Base-by-base conservation (phyloP, 495 filamentous ascomycete genomes). In the Bathelium albidoporum region DNA sequence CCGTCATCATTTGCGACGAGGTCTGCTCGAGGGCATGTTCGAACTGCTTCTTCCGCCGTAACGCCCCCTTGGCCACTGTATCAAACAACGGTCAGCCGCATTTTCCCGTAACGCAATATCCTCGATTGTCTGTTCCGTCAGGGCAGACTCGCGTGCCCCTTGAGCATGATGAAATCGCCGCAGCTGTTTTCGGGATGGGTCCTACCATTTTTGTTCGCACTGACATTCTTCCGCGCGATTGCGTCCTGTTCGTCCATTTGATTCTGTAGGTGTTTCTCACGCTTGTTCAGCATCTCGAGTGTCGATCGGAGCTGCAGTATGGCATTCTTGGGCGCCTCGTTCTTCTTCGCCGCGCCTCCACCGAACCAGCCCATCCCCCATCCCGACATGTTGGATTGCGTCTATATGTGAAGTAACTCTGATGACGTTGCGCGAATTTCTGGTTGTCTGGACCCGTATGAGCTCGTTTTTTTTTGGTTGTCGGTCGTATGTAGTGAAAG, bases 241-340 rank as follows among this genome's bases (percentile, higher is more conserved):
- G 83, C 80, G 73, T 97, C 94, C 73, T 99, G 94, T 75, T 97
- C 91, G 18, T 86, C 85, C 78, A 97, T 95, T 79, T 94, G 91
- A 65, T 82, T 86, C 74, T 92, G 88, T 52, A 97, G 78, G 72
- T 97, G 90, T 72, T 82, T 87, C 78, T 99, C 91, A 52, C 95
- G 82, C 83, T 99, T 99, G 77, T 95, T 90, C 66, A 99, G 82
- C 93, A 97, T 96, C 66, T 96, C 91, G 29, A 97, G 81, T 81
- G 96, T 92, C 69, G 85, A 80, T 63, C 94, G 87, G 68, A 99
- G 79, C 66, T 82, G 81, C 49, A 99, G 82, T 67, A 99, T 99
- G 64, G 95, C 94, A 80, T 96, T 91, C 83, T 99, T 99, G 45
- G 94, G 89, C 65, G 86, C 88, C 75, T 97, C 90, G 78, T 93